Conservation (phyloP, 2,329 filamentous ascomycete species). For the Teratosphaeria pseudoeucalypti region DNA sequence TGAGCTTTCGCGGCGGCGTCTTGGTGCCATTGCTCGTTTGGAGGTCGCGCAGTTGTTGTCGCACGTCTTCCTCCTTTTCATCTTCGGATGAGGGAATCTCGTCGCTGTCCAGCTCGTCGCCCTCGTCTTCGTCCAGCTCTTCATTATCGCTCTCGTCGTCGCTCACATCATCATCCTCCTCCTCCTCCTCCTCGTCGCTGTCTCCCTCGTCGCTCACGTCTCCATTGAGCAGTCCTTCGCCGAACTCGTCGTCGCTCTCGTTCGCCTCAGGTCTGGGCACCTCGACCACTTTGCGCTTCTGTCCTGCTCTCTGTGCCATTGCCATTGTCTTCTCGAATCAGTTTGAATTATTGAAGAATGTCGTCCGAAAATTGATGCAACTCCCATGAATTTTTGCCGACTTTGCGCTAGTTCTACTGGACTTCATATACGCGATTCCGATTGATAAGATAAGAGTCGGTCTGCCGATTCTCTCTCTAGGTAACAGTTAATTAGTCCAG, state of each 20-base stretch:
- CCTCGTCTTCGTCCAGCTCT: slow-evolving; percentile 24
- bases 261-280: slow-evolving; percentile 19
- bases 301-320: slow-evolving; percentile 21
- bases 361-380: neutral
- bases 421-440: neutral
- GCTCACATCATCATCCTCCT: slow-evolving; percentile 5
- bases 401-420: neutral
- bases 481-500: no score
- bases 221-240: slow-evolving; percentile 31
- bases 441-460: neutral
- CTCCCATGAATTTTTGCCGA: neutral
- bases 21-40: slow-evolving; percentile 24
- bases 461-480: no score
- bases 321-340: no score
- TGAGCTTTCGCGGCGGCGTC: slow-evolving; percentile 12
- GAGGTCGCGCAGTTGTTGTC: slow-evolving; percentile 34
- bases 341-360: no score
- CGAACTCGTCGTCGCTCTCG: slow-evolving; percentile 15
- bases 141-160: slow-evolving; percentile 24
- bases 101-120: slow-evolving; percentile 31
- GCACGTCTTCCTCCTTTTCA: slow-evolving; percentile 28
- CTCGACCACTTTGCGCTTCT: slow-evolving; percentile 36
- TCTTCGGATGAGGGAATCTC: slow-evolving; percentile 30
- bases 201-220: slow-evolving; percentile 24
- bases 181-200: slow-evolving; percentile 17